A percentile compares a stretch with the other conserved stretches of the same genome.
Evolutionary conservation across 2,329 filamentous ascomycete genomes (phyloP).

Genomic region (Malbranchea zuffiana): DNA sequence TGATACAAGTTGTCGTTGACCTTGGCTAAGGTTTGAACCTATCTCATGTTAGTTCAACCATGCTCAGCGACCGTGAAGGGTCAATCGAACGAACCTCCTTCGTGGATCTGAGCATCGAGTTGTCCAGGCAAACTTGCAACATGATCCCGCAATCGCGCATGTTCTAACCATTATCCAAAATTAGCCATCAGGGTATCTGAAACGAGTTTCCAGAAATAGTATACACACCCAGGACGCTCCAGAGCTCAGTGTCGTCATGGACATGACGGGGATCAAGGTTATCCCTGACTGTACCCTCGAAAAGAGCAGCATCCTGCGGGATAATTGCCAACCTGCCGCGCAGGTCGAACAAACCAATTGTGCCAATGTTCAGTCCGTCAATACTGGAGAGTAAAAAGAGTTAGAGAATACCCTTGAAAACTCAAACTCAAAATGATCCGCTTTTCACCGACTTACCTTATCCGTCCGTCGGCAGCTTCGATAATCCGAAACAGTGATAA

Average conservation of each 20-base stretch:
- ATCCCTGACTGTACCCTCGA: slow-evolving; percentile 84
- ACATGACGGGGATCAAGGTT: slow-evolving; percentile 92
- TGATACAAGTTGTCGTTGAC: slow-evolving; percentile 87
- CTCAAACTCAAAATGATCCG: too few species aligned
- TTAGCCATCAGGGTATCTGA: not conserved
- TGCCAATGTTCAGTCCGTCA: slow-evolving; percentile 77
- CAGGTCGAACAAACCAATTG: slow-evolving; percentile 80
- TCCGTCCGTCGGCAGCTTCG: slow-evolving; percentile 69
- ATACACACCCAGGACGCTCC: slow-evolving; percentile 83
- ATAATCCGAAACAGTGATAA: slow-evolving; percentile 92
- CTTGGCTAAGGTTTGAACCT: slow-evolving; percentile 92
- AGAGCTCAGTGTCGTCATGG: slow-evolving; percentile 92
- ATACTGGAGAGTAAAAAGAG: slow-evolving; percentile 46
- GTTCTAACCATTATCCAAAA: slow-evolving; percentile 47
- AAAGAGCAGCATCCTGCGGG: slow-evolving; percentile 91
- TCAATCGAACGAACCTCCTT: slow-evolving; percentile 61
- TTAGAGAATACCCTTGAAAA: too few species aligned
- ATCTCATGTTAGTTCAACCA: slow-evolving; percentile 9
- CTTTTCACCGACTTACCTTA: slow-evolving; percentile 43
- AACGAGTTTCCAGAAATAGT: slow-evolving; percentile 3
- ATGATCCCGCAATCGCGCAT: slow-evolving; percentile 87
- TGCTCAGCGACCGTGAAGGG: slow-evolving; percentile 1
- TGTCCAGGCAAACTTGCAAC: slow-evolving; percentile 76
- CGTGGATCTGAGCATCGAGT: slow-evolving; percentile 79
- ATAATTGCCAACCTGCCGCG: slow-evolving; percentile 88